phyloP scores from a whole-genome alignment of 805 yeast species.

The Pichia manshurica region DNA sequence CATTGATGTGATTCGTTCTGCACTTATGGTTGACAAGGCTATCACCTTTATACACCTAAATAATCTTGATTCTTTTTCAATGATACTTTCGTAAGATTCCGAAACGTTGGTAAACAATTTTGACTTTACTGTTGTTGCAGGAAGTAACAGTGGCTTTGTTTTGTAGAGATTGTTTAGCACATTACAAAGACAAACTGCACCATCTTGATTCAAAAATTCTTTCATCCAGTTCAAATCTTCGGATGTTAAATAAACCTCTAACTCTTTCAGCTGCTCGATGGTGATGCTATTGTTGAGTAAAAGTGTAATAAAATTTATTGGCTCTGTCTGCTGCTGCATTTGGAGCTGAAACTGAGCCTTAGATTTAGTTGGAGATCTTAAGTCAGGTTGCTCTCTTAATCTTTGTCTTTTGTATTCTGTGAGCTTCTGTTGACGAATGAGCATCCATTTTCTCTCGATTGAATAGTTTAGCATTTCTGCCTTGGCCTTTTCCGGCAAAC shows the following conservation, averaged over 20 bases:
- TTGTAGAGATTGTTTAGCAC: constrained; percentile 43
- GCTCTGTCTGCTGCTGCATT: constrained; percentile 24
- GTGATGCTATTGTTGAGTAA: constrained; percentile 67
- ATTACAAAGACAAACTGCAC: constrained; percentile 80
- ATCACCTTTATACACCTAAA: constrained; percentile 78
- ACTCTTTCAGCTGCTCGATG: constrained; percentile 64
- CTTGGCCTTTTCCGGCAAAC: constrained; percentile 59
- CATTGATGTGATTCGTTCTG: constrained; percentile 54
- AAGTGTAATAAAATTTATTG: constrained; percentile 52
- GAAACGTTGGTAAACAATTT: constrained; percentile 26
- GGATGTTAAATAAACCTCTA: constrained; percentile 89
- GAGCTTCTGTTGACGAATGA: constrained; percentile 78
- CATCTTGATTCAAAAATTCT: constrained; percentile 75
- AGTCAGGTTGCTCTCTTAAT: constrained; percentile 11
- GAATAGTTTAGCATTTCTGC: constrained; percentile 71
- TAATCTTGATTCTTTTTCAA: constrained; percentile 70
- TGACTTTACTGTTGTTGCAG: constrained; percentile 1
- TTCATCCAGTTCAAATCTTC: constrained; percentile 77
- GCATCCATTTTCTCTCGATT: constrained; percentile 82
- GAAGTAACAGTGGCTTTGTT: constrained; percentile 23
- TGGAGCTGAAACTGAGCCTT: constrained; percentile 27
- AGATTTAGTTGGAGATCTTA: constrained; percentile 6
- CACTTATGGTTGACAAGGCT: constrained; percentile 66
- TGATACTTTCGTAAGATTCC: constrained; percentile 28
- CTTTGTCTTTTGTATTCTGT: constrained; percentile 59